Base-by-base conservation (phyloP, 331 rosid species). In the Pyracantha coccinea region DNA sequence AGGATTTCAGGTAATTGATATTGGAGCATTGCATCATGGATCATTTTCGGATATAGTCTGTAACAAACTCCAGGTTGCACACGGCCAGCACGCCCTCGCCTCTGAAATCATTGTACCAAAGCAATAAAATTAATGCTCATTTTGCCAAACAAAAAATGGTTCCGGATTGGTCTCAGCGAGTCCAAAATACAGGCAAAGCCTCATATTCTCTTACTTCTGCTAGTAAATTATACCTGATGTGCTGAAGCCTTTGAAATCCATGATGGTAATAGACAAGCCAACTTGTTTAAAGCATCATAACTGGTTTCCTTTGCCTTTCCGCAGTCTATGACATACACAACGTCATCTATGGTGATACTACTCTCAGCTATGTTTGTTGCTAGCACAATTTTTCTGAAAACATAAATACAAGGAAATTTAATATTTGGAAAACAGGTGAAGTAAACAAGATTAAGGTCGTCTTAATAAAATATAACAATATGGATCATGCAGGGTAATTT, bases 281-380 rank as follows among this genome's bases (percentile, higher is more conserved):
- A 94, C 88, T 92, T 94, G 85, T 94, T 94, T 53, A 94, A 77
- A 79, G 99, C 97, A 78, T 94, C 99, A 84, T 94, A 94, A 82
- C 99, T 94, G 66, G 99, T 94, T 83, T 94, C 99, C 84, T 94
- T 94, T 75, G 99, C 99, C 84, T 94, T 94, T 79, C 99, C 99
- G 81, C 97, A 90, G 84, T 94, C 99, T 77, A 94, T 75, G 84
- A 94, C 99, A 81, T 84, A 87, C 66, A 94, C 96, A 79, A 94
- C 92, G 47, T 94, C 99, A 83, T 94, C 99, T 82, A 94, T 89
- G 72, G 99, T 94, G 83, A 94, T 94, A 83, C 99, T 94, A 78
- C 97, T 94, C 90, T 94, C 99, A 6, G 99, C 99, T 85, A 94
- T 94, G 82, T 94, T 94, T 61, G 99, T 94, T 47, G 99, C 97